phyloP scores from a whole-genome alignment of 495 filamentous ascomycete genomes.

The Aspergillus ostianus region DNA sequence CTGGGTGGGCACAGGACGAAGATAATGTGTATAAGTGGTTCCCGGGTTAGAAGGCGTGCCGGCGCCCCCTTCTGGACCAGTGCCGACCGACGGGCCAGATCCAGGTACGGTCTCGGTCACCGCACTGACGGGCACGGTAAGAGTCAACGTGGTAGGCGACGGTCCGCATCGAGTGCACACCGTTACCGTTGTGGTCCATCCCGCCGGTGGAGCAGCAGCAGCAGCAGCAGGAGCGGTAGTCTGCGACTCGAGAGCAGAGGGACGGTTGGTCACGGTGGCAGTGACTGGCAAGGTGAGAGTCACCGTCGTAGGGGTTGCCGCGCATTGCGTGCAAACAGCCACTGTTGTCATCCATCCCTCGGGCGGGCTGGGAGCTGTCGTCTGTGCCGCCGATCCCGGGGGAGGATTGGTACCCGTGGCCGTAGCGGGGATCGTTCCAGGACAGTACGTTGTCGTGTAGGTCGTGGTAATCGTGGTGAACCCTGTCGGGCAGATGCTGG shows the following conservation, averaged over 20 bases:
- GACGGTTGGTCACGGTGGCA: constrained; percentile 9
- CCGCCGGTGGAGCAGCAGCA: constrained; percentile 23
- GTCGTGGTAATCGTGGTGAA: constrained; percentile 46
- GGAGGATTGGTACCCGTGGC: constrained; percentile 26
- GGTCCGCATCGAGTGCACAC: constrained; percentile 42
- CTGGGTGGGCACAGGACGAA: constrained; percentile 4
- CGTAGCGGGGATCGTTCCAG: constrained; percentile 27
- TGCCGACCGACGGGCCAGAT: not conserved
- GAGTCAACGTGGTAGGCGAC: constrained; percentile 33
- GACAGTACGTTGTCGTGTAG: constrained; percentile 39
- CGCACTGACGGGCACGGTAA: constrained; percentile 30
- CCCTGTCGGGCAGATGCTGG: constrained; percentile 44
- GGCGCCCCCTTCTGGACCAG: not conserved
- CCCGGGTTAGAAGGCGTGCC: not conserved
- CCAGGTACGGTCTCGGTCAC: not conserved
- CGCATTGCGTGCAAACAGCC: constrained; percentile 45
- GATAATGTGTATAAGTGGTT: not conserved
- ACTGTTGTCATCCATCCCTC: constrained; percentile 47
- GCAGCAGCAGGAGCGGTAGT: constrained; percentile 8
- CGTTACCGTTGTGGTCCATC: constrained; percentile 40
- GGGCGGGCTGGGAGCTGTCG: constrained; percentile 26
- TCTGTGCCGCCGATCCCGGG: constrained; percentile 15
- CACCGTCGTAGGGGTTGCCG: constrained; percentile 36
- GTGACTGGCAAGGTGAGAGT: constrained; percentile 41
- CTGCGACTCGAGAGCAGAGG: constrained; percentile 3